Conservation (phyloP, 2,329 filamentous ascomycete genomes). For the Beauveria pseudobassiana region DNA sequence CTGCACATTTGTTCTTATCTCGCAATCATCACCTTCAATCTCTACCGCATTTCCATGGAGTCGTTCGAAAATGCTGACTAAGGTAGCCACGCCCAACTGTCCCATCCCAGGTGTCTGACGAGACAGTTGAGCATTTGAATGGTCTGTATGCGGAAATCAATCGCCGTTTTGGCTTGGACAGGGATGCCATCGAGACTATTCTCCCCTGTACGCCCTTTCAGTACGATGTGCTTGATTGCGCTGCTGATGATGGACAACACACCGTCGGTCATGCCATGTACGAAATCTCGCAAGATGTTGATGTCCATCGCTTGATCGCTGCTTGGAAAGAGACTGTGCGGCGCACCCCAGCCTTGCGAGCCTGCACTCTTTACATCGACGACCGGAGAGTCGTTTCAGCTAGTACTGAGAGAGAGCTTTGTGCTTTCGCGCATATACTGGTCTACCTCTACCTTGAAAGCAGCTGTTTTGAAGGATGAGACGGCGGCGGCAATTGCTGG, state of each 20-base stretch:
- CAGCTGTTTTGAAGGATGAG: background rate
- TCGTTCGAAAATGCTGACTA: no score
- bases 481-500: background rate
- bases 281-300: background rate
- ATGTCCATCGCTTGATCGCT: background rate
- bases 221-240: background rate
- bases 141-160: background rate
- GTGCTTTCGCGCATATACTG: background rate
- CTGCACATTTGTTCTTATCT: no score
- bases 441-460: background rate
- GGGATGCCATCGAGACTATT: background rate
- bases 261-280: background rate
- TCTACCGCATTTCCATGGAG: no score
- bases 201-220: background rate
- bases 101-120: no score
- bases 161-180: background rate
- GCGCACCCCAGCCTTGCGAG: background rate
- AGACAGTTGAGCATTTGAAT: no score
- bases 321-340: background rate
- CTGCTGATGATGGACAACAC: background rate
- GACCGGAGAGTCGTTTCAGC: background rate
- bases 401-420: background rate
- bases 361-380: background rate
- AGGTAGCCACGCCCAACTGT: no score
- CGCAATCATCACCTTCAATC: no score